These are phyloP conservation scores for Nematocida major DNA, from an alignment of 371 early-diverging fungal species.

Conservation along the genomic window DNA sequence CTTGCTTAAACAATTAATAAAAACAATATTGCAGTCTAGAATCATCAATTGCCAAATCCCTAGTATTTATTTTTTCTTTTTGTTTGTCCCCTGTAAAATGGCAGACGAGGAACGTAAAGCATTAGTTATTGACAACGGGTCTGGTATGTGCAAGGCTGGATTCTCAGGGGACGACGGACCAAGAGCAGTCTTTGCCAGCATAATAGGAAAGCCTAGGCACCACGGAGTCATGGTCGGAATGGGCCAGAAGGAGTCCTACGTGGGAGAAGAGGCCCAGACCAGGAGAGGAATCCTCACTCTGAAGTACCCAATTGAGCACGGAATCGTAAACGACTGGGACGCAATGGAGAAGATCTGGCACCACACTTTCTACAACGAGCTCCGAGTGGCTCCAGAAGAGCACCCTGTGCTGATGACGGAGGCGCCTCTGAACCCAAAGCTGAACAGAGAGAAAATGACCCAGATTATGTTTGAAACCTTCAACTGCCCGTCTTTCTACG, in stretches of 20 bases:
- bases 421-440: constrained; percentile 98
- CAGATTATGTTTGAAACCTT: constrained; percentile 99
- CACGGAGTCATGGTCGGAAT: constrained; percentile 98
- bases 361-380: constrained; percentile 86
- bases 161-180: constrained; percentile 99
- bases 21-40: too few species aligned
- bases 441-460: constrained; percentile 99
- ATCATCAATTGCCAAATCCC: constrained; percentile 1
- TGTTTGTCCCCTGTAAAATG: constrained; percentile 50
- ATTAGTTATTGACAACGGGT: constrained; percentile 90
- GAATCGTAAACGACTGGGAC: constrained; percentile 99
- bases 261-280: constrained; percentile 99
- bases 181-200: constrained; percentile 90
- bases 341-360: constrained; percentile 99
- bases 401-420: constrained; percentile 97
- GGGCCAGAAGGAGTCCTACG: constrained; percentile 99
- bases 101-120: constrained; percentile 57
- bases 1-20: too few species aligned
- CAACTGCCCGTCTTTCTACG: constrained; percentile 94
- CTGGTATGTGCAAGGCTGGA: constrained; percentile 99
- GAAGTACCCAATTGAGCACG: constrained; percentile 99
- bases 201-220: constrained; percentile 98
- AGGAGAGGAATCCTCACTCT: constrained; percentile 97
- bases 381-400: constrained; percentile 81
- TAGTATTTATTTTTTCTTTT: constrained; percentile 48